Conservation (phyloP, 2,329 filamentous ascomycete species). For the Tolypocladium tropicale region DNA sequence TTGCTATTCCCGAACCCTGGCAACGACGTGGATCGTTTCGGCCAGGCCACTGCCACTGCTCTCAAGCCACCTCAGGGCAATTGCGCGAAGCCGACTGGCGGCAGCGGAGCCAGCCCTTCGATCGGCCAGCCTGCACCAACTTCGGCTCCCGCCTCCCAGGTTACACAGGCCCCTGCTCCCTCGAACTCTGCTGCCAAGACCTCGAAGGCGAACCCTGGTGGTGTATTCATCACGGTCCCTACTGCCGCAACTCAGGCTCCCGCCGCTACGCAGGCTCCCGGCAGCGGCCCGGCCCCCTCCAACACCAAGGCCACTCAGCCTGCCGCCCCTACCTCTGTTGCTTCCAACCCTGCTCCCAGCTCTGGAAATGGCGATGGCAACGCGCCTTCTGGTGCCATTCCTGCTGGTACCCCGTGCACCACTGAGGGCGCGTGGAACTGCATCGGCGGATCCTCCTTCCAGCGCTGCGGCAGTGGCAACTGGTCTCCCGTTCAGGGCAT, state of each 20-base stretch:
- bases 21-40: conserved; percentile 37
- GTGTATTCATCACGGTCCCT: conserved; percentile 27
- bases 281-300: conserved; percentile 10
- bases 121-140: conserved; percentile 7
- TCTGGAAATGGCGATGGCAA: conserved; percentile 9
- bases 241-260: conserved; percentile 8
- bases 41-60: conserved; percentile 25
- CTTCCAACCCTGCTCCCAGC: conserved; percentile 5
- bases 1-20: conserved; percentile 55
- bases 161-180: background rate
- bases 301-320: conserved; percentile 1
- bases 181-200: background rate
- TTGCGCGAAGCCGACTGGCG: conserved; percentile 11
- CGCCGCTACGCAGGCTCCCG: conserved; percentile 1
- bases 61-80: conserved; percentile 5
- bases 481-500: conserved; percentile 36
- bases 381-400: conserved; percentile 16
- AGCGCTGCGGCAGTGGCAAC: conserved; percentile 41
- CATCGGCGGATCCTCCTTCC: conserved; percentile 37
- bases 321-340: conserved; percentile 8
- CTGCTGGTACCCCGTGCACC: conserved; percentile 34
- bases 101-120: background rate
- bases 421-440: conserved; percentile 45
- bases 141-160: background rate
- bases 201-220: conserved; percentile 18